These are phyloP conservation scores for Theileria equi DNA, from an alignment of 169 alveolate species.

Conservation along the genomic window DNA sequence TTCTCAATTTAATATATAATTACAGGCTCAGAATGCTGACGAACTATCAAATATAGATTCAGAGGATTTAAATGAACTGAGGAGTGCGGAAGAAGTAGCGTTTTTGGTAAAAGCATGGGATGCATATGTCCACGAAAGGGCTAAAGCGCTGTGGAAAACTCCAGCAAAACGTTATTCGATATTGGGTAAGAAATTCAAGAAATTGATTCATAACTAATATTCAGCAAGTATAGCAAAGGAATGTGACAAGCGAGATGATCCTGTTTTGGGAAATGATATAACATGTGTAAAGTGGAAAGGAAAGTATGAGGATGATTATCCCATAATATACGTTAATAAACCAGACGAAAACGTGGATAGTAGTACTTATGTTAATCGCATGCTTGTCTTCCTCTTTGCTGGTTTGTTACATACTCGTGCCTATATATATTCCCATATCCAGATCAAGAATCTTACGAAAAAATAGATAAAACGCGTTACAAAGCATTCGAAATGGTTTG, in stretches of 20 bases:
- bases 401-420: conserved; percentile 48
- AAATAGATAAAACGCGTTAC: conserved; percentile 79
- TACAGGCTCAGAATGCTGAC: conserved; percentile 6
- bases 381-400: conserved; percentile 85
- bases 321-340: conserved; percentile 80
- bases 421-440: not conserved
- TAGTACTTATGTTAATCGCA: conserved; percentile 83
- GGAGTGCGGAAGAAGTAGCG: conserved; percentile 85
- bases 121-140: conserved; percentile 89
- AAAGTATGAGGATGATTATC: conserved; percentile 78
- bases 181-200: no score
- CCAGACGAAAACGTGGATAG: conserved; percentile 82
- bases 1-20: not conserved
- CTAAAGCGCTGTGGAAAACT: conserved; percentile 85
- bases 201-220: not conserved
- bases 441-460: conserved; percentile 87
- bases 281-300: conserved; percentile 89
- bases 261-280: conserved; percentile 85
- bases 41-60: conserved; percentile 29
- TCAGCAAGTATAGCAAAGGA: conserved; percentile 82
- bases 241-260: conserved; percentile 81
- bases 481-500: conserved; percentile 87
- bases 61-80: conserved; percentile 69
- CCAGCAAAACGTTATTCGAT: conserved; percentile 79
- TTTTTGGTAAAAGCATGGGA: conserved; percentile 86